A percentile compares a stretch with the other conserved stretches of the same genome.
Conservation (phyloP, 208 protist genomes). For the Acanthamoeba castellanii region DNA sequence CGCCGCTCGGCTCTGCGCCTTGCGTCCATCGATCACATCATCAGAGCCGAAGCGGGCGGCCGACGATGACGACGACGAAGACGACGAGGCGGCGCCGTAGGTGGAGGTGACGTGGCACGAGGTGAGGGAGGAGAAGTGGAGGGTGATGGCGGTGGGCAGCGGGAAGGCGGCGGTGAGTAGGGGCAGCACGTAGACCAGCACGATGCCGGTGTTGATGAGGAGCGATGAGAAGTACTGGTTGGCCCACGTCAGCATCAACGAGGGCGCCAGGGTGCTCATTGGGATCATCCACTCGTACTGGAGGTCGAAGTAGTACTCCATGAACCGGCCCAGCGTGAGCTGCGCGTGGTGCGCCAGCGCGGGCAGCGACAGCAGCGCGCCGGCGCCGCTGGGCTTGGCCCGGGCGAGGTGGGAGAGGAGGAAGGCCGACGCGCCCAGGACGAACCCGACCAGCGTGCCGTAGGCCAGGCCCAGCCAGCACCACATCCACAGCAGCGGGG, state of each 20-base stretch:
- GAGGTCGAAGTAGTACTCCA: conserved; percentile 55
- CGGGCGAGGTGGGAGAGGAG: background rate
- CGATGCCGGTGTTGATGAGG: conserved; percentile 68
- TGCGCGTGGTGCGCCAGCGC: background rate
- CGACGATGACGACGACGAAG: background rate
- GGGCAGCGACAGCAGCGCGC: background rate
- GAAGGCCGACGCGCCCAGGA: background rate
- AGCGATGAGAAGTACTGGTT: conserved; percentile 69
- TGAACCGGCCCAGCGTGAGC: background rate
- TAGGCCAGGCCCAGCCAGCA: conserved; percentile 62
- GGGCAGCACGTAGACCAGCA: conserved; percentile 68
- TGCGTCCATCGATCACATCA: background rate
- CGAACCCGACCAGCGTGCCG: background rate
- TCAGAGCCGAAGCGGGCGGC: background rate
- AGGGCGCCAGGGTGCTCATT: conserved; percentile 50
- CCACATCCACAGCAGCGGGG: conserved; percentile 67
- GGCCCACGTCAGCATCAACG: conserved; percentile 52
- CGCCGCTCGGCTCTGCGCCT: background rate
- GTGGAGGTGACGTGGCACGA: background rate
- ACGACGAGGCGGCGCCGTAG: background rate
- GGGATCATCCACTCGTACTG: conserved; percentile 67
- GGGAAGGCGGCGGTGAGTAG: conserved; percentile 46
- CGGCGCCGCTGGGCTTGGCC: background rate
- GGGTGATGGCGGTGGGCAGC: conserved; percentile 16
- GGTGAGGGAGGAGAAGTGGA: conserved; percentile 7